Percentiles rank a stretch among this genome's conserved stretches.
These are phyloP conservation scores for Mayamaea pseudoterrestris DNA, from an alignment of 108 stramenopile species.

Conservation along the genomic window DNA sequence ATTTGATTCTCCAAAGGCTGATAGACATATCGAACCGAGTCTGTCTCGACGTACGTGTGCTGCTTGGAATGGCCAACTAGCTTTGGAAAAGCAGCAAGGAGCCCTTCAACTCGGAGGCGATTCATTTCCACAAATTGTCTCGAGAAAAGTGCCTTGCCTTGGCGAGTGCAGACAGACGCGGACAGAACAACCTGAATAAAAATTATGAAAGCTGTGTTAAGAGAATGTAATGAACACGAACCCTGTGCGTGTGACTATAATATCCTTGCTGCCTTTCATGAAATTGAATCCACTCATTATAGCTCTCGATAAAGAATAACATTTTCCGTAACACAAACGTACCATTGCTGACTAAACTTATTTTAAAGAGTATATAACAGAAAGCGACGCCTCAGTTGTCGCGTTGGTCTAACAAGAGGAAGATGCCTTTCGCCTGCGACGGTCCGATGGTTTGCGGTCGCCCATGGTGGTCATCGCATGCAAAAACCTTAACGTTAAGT, in stretches of 20 bases:
- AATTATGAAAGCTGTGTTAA: background rate
- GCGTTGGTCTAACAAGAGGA: no score
- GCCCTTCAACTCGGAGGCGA: slow-evolving; percentile 93
- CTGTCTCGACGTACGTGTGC: slow-evolving; percentile 99
- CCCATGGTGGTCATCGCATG: no score
- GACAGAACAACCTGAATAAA: slow-evolving; percentile 68
- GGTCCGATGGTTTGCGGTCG: no score
- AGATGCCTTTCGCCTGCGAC: no score
- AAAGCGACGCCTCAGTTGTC: no score
- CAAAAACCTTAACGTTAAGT: no score
- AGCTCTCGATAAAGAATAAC: no score
- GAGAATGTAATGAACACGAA: background rate
- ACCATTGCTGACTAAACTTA: background rate
- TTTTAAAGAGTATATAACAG: background rate
- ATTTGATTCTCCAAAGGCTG: slow-evolving; percentile 93
- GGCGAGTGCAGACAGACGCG: slow-evolving; percentile 66
- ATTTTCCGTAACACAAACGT: no score
- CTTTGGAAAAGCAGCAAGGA: slow-evolving; percentile 99
- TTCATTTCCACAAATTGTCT: slow-evolving; percentile 99
- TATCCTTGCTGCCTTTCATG: no score
- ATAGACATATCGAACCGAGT: slow-evolving; percentile 97
- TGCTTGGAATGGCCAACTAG: slow-evolving; percentile 81
- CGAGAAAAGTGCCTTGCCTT: slow-evolving; percentile 85
- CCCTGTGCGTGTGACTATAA: no score
- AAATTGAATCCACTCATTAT: no score